Base-by-base conservation (phyloP, 2,329 filamentous ascomycete species). In the Fusarium neocosmosporiellum region DNA sequence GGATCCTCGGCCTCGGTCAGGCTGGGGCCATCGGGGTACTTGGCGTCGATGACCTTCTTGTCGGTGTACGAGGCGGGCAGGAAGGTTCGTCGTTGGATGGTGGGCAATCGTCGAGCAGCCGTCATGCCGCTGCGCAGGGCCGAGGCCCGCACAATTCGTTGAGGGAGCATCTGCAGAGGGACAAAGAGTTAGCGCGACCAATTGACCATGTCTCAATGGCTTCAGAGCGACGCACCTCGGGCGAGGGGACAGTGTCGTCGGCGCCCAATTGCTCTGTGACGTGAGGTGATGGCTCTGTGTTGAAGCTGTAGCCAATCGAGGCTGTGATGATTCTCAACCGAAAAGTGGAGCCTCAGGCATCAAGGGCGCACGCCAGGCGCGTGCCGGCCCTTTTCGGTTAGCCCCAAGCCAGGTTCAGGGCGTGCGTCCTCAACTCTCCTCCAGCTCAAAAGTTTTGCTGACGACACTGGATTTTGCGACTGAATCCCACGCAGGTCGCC, bases 1-100 rank as follows among this genome's bases (percentile, higher is more conserved):
- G 92, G 92, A 76, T 93, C 91, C 79, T 92, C 88, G 60, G 88
- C 86, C 33, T 92, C 90, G 67, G 84, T 86, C 63, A 89, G 77
- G 4, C 63, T 75, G 43, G 85, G 83, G 14, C 83, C 83, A 54
- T 86, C 84, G 67, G 87, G 85, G 73, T 84, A 90, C 74, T 88
- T 88, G 75, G 87, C 83, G 8, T 90, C 87, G 59, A 87, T 75
- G 60, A 85, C 75, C 71, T 84, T 83, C 68, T 79, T 81, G 78
- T 86, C 83, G 72, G 84, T 86, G 71, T 87, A 81, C 16, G 84
- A 82, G 18, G 83, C 79, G n/a, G 88, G 88, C 46, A 90, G 78
- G 78, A 89, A 90, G 69, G 83, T 84, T 83, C 90, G 88, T 77
- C 86, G 87, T 78, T 91, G 89, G 70, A 86, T 79, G 69, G 87